Evolutionary conservation across 2,329 filamentous ascomycete genomes (phyloP).

Genomic region (Aureobasidium namibiae): DNA sequence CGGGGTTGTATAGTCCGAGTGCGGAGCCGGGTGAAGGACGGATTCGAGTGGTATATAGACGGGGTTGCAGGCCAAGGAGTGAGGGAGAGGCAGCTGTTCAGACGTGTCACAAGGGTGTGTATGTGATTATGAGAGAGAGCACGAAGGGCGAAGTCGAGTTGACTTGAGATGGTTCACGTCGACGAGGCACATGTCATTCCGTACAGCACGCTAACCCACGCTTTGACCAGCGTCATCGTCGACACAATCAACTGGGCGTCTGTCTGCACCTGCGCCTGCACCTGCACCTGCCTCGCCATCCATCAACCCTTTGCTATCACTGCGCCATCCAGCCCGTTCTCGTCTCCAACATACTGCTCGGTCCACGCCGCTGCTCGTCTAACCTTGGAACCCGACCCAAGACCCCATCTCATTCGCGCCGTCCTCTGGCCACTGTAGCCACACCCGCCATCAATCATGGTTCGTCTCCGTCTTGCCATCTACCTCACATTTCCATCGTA

Average conservation of each 20-base stretch:
- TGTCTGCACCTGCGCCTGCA: not conserved
- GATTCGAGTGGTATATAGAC: not conserved
- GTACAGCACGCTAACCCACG: not conserved
- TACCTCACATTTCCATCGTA: not conserved
- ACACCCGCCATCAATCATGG: slow-evolving; percentile 9
- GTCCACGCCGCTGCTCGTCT: not conserved
- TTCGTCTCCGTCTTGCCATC: not conserved
- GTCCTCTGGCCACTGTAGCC: not conserved
- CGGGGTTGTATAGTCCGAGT: slow-evolving; percentile 8
- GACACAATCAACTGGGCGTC: not conserved
- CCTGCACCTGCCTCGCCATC: not conserved
- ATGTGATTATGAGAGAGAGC: not conserved
- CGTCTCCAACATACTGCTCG: not conserved
- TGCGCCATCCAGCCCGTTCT: not conserved
- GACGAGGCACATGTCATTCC: not conserved
- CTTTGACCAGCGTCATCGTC: slow-evolving; percentile 1
- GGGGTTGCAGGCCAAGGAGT: not conserved
- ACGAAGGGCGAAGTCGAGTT: not conserved
- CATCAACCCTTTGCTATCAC: not conserved
- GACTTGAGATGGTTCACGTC: not conserved
- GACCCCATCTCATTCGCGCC: not conserved
- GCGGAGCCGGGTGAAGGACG: not conserved
- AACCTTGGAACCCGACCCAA: not conserved
- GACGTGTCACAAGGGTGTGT: not conserved
- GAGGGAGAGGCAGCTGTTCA: too few species aligned